Evolutionary conservation across 176 grass and related monocot genomes (phyloP), one percentile per base, ranked within the genome.

Genomic region (Melocanna baccifera): DNA sequence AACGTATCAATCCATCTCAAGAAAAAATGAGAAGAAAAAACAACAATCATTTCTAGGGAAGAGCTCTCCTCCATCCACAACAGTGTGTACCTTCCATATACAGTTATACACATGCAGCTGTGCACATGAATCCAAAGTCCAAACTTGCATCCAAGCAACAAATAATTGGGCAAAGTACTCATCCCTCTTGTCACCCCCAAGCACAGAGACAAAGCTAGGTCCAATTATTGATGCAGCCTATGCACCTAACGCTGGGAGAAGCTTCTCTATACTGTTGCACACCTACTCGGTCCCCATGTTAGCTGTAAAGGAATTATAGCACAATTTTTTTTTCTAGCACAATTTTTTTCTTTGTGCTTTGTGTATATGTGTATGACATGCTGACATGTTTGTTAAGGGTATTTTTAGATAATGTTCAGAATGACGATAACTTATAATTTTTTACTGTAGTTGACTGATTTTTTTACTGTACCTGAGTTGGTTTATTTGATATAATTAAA

Each of bases 141-240:
- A 63, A 46, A 32, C 39, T 11, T 73, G 12, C 41, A 83, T 48
- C 55, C 81, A 83, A 36, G 18, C 69, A 73, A 22, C 42, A 75
- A 64, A 37, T 37, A 74, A 74, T 74, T 61, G 53, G 12, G 67
- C 26, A 19, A 19, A 36, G 26, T 12, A 29, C 30, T 40, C 59
- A 2, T 56, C 50, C 82, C 18, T 6, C 37, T 29, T 46, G 62
- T 66, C 47, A 42, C 0, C 23, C 45, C 47, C 48, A 23, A 55
- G 14, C 59, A 76, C 16, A 62, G 50, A 7, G n/a, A n/a, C n/a
- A n/a, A n/a, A n/a, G 9, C 41, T 42, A 42, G 67, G 67, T 59
- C 55, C 57, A 65, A 62, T 73, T 18, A 76, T 28, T 80, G 68
- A 80, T 42, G 76, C 42, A 63, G 84, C 55, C 55, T n/a, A 63